Evolutionary conservation across 768 basidiomycete genomes (phyloP).

Genomic region (Trametes gibbosa): DNA sequence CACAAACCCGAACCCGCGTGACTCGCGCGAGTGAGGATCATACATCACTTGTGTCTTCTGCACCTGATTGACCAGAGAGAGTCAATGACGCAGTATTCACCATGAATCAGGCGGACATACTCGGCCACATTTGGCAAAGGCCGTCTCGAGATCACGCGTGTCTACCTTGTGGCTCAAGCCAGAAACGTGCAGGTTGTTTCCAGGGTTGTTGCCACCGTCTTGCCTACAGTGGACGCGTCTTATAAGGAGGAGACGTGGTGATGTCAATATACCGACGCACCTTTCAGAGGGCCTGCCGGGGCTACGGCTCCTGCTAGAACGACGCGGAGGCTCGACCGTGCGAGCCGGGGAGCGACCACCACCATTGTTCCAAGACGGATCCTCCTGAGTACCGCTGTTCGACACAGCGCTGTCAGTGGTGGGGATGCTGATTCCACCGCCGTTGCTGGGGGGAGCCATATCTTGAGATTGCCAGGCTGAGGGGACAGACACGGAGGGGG

Average conservation of each 20-base stretch:
- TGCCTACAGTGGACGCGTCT: too few species aligned
- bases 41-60: conserved; percentile 62
- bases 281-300: conserved; percentile 55
- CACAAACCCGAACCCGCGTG: conserved; percentile 87
- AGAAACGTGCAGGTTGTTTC: conserved; percentile 67
- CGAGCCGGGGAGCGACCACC: conserved; percentile 47
- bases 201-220: conserved; percentile 46
- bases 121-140: conserved; percentile 85
- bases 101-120: conserved; percentile 42
- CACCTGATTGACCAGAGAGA: conserved; percentile 41
- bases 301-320: conserved; percentile 79
- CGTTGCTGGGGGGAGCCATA: conserved; percentile 57
- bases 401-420: conserved; percentile 44
- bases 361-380: conserved; percentile 49
- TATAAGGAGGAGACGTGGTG: too few species aligned
- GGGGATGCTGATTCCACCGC: conserved; percentile 67
- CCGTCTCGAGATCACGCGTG: conserved; percentile 82
- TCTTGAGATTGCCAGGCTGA: conserved; percentile 86
- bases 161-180: conserved; percentile 62
- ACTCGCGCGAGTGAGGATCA: conserved; percentile 67
- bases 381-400: conserved; percentile 55
- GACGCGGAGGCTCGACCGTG: conserved; percentile 51
- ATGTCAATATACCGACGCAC: conserved; percentile 38
- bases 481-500: conserved; percentile 33
- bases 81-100: background rate